Evolutionary conservation across 352 stramenopile genomes (phyloP).

Genomic region (Phytopythium aichiense): DNA sequence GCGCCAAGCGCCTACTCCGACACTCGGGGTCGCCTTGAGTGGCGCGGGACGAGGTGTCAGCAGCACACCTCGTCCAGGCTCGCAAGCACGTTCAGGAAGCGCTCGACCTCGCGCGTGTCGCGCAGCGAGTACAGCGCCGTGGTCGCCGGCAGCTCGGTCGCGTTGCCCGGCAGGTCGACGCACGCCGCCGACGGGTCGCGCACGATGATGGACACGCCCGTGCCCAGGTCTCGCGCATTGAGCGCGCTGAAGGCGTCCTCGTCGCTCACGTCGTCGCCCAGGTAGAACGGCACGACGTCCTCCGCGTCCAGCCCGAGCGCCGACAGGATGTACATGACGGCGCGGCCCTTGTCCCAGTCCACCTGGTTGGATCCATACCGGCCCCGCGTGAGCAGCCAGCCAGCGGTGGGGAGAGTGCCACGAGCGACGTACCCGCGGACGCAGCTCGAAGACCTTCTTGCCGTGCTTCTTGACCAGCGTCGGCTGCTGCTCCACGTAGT

Average conservation of each 20-base stretch:
- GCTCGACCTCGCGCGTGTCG: slow-evolving; percentile 53
- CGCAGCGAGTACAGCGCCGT: slow-evolving; percentile 55
- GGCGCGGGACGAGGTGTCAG: slow-evolving; percentile 12
- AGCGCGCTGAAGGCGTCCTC: slow-evolving; percentile 63
- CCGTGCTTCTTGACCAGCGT: slow-evolving; percentile 59
- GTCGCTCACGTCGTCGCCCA: slow-evolving; percentile 80
- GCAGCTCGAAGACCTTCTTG: slow-evolving; percentile 81
- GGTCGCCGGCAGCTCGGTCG: slow-evolving; percentile 41
- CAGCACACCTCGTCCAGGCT: slow-evolving; percentile 31
- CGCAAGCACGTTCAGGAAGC: slow-evolving; percentile 46
- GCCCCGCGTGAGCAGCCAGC: neutral
- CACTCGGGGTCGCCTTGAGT: neutral
- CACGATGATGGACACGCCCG: slow-evolving; percentile 61
- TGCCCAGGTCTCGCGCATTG: slow-evolving; percentile 36
- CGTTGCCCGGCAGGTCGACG: slow-evolving; percentile 40
- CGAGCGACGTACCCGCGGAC: slow-evolving; percentile 28
- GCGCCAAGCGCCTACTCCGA: no score
- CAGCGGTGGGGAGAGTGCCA: neutral
- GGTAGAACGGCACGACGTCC: slow-evolving; percentile 75
- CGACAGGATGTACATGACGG: slow-evolving; percentile 67
- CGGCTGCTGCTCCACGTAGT: slow-evolving; percentile 47
- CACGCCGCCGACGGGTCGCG: slow-evolving; percentile 43
- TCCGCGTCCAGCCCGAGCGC: slow-evolving; percentile 59
- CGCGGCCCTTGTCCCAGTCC: slow-evolving; percentile 80
- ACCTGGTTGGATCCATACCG: slow-evolving; percentile 21